These are phyloP conservation scores for Solanum chilense DNA, from an alignment of 257 asterid genomes.

Conservation along the genomic window DNA sequence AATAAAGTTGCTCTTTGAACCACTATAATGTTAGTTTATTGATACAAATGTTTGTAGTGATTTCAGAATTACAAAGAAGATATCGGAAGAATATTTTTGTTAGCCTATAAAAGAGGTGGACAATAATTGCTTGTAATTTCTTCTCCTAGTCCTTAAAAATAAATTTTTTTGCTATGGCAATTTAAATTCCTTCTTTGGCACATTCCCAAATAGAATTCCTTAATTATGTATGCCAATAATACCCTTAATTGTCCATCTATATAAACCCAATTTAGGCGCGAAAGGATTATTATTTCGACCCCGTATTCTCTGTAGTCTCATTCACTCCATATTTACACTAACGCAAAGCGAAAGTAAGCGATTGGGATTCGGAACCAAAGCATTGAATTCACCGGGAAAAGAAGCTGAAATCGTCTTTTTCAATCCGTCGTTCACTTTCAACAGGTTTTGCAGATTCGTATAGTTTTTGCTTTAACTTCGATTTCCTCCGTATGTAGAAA, in stretches of 20 bases:
- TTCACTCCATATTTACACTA: background rate
- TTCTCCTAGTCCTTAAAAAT: background rate
- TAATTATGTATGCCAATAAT: background rate
- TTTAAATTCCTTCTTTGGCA: background rate
- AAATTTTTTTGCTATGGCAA: background rate
- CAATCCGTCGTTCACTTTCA: background rate
- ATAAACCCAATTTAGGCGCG: background rate
- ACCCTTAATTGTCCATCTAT: background rate
- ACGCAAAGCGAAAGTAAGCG: background rate
- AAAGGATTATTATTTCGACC: background rate
- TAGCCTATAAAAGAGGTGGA: background rate
- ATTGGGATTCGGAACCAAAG: background rate
- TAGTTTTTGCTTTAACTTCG: background rate
- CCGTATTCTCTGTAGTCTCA: background rate
- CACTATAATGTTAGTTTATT: background rate
- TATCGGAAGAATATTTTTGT: background rate
- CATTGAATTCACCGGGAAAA: background rate
- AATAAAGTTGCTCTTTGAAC: background rate
- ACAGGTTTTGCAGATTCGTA: background rate
- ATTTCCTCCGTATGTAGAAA: background rate
- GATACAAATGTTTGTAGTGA: background rate
- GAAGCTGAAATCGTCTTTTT: background rate
- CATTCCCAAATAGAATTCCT: background rate
- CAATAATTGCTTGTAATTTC: background rate
- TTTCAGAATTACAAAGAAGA: background rate